A percentile compares a stretch with the other conserved stretches of the same genome.
phyloP scores from a whole-genome alignment of 1,139 yeast species.

The Candida dubliniensis region DNA sequence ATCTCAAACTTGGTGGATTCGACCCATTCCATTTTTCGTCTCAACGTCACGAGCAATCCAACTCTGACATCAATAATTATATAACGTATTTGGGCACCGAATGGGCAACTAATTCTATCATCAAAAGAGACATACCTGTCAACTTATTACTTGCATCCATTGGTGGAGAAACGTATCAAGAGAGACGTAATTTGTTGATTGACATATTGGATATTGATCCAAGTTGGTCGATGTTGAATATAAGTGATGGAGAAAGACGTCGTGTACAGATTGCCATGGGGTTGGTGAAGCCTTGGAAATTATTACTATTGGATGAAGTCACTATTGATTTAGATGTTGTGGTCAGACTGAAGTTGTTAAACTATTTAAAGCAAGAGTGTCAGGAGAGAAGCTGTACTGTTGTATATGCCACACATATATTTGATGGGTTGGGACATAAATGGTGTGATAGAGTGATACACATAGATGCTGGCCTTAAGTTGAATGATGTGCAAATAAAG shows the following conservation, averaged over 20 bases:
- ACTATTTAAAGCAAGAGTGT: slow-evolving; percentile 73
- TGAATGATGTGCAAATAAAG: slow-evolving; percentile 24
- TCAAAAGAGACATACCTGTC: slow-evolving; percentile 88
- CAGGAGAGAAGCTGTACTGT: slow-evolving; percentile 63
- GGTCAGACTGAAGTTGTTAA: slow-evolving; percentile 73
- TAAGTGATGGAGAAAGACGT: slow-evolving; percentile 93
- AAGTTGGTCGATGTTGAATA: slow-evolving; percentile 87
- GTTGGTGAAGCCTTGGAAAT: slow-evolving; percentile 82
- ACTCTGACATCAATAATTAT: slow-evolving; percentile 45
- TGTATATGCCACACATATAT: slow-evolving; percentile 93
- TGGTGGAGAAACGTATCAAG: slow-evolving; percentile 75
- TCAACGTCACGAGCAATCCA: slow-evolving; percentile 35
- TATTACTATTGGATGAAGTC: slow-evolving; percentile 85
- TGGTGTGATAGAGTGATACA: slow-evolving; percentile 93
- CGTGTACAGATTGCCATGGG: slow-evolving; percentile 96
- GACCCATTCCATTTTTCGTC: slow-evolving; percentile 83
- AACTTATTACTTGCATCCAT: slow-evolving; percentile 72
- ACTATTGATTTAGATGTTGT: slow-evolving; percentile 94
- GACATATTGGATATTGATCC: slow-evolving; percentile 81
- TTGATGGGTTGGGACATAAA: slow-evolving; percentile 77
- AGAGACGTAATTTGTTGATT: slow-evolving; percentile 73
- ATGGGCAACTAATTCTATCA: slow-evolving; percentile 93
- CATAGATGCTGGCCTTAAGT: slow-evolving; percentile 61
- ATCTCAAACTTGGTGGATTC: slow-evolving; percentile 67
- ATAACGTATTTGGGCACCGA: slow-evolving; percentile 91